Evolutionary conservation across 2,329 filamentous ascomycete species (phyloP).

Genomic region (Venturia nashicola): DNA sequence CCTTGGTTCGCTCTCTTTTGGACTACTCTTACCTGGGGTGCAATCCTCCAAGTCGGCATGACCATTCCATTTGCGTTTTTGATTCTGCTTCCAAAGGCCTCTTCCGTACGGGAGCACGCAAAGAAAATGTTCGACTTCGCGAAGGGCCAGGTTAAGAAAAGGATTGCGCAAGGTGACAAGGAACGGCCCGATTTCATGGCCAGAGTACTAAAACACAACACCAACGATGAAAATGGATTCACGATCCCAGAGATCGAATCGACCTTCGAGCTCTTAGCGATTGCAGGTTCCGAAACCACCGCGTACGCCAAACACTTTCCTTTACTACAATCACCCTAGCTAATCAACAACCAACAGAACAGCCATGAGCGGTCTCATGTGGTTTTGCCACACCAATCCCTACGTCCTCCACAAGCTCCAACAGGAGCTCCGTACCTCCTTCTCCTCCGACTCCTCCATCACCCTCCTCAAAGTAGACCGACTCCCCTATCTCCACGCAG

Average conservation of each 20-base stretch:
- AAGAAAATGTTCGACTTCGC: not conserved
- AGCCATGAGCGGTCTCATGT: constrained; percentile 15
- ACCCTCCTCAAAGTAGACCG: constrained; percentile 1
- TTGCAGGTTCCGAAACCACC: constrained; percentile 35
- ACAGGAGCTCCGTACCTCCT: constrained; percentile 3
- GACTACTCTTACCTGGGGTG: not conserved
- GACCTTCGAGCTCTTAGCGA: constrained; percentile 25
- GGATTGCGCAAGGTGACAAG: constrained; percentile 3
- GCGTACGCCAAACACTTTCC: constrained; percentile 14
- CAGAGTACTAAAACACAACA: constrained; percentile 23
- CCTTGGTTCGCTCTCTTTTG: constrained; percentile 1
- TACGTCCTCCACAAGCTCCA: not conserved
- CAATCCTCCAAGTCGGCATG: not conserved
- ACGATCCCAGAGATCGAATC: constrained; percentile 25
- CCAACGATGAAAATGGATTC: constrained; percentile 19
- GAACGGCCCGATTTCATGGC: constrained; percentile 27
- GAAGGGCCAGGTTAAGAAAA: not conserved
- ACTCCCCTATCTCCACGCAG: constrained; percentile 31
- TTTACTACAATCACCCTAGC: too few relatives aligned
- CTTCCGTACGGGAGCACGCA: constrained; percentile 16
- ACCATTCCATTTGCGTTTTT: not conserved
- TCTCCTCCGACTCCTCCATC: constrained; percentile 2
- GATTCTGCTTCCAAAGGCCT: too few relatives aligned
- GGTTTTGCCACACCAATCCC: not conserved
- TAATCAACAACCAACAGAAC: not conserved